A percentile compares a stretch with the other conserved stretches of the same genome.
Evolutionary conservation across 495 filamentous ascomycete species (phyloP).

Genomic region (Aspergillus campestris): DNA sequence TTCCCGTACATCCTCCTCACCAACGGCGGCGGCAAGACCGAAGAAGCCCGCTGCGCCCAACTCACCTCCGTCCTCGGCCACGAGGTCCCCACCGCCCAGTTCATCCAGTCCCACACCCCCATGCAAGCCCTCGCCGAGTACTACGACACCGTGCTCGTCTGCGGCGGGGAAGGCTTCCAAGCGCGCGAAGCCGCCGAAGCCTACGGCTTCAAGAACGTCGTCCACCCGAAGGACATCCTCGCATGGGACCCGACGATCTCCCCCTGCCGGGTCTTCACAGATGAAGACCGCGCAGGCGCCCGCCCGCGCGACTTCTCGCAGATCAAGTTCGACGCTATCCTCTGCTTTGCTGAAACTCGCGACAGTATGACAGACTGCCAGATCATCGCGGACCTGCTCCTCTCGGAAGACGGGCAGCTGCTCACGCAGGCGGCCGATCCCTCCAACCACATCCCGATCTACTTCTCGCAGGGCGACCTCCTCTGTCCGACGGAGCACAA

Average conservation of each 20-base stretch:
- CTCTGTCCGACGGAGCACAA: slow-evolving; percentile 70
- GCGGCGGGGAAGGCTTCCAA: slow-evolving; percentile 84
- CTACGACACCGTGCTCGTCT: slow-evolving; percentile 76
- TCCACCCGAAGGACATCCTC: slow-evolving; percentile 85
- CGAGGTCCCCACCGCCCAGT: slow-evolving; percentile 71
- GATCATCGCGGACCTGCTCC: slow-evolving; percentile 74
- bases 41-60: slow-evolving; percentile 73
- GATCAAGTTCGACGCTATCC: slow-evolving; percentile 71
- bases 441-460: slow-evolving; percentile 62
- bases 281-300: slow-evolving; percentile 57
- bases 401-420: slow-evolving; percentile 61
- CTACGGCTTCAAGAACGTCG: slow-evolving; percentile 83
- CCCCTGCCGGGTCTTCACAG: slow-evolving; percentile 70
- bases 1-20: slow-evolving; percentile 90
- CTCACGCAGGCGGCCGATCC: slow-evolving; percentile 61
- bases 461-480: slow-evolving; percentile 68
- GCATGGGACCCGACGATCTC: slow-evolving; percentile 75
- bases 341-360: slow-evolving; percentile 77
- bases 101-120: slow-evolving; percentile 91
- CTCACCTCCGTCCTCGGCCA: slow-evolving; percentile 66
- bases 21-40: slow-evolving; percentile 88
- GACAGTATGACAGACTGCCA: slow-evolving; percentile 80
- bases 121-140: slow-evolving; percentile 81
- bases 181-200: slow-evolving; percentile 75
- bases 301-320: slow-evolving; percentile 58